Conservation (phyloP, 1,284 basidiomycete species). For the Ceraceosorus guamensis region DNA sequence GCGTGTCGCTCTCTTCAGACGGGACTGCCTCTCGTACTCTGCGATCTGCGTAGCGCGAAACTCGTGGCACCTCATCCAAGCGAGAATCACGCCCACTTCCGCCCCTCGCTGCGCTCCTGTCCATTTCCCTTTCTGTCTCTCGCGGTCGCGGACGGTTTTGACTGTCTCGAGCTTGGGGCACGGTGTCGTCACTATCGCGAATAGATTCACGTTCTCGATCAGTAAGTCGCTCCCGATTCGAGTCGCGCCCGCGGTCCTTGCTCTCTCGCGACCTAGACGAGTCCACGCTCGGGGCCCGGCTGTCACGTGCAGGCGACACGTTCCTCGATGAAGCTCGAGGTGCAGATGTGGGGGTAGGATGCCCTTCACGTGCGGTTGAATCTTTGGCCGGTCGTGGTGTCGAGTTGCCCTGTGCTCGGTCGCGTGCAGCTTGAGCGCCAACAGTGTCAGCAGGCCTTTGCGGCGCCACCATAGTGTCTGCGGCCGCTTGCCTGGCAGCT, state of each 20-base stretch:
- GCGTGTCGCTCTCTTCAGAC: no score
- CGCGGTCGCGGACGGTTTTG: no score
- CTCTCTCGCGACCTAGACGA: conserved; percentile 1
- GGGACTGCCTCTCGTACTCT: no score
- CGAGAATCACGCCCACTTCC: no score
- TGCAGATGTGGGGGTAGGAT: background rate
- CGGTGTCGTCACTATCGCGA: no score
- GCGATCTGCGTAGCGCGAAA: no score
- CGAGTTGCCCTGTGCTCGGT: conserved; percentile 5
- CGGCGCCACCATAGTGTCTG: conserved; percentile 18
- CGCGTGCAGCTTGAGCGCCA: conserved; percentile 12
- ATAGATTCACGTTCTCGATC: conserved; percentile 8
- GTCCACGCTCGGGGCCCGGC: background rate
- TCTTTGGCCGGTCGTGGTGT: background rate
- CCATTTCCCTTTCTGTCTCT: no score
- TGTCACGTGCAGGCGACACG: background rate
- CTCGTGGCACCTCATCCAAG: no score
- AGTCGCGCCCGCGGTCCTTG: conserved; percentile 1
- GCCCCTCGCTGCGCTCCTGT: no score
- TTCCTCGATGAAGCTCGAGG: background rate
- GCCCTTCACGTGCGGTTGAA: background rate
- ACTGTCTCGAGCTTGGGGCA: no score
- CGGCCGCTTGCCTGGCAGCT: conserved; percentile 14
- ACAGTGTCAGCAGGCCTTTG: conserved; percentile 6
- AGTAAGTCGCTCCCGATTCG: conserved; percentile 11